A percentile compares a stretch with the other conserved stretches of the same genome.
Conservation (phyloP, 192 early-diverging fungal species). For the Rhizophagus clarus region DNA sequence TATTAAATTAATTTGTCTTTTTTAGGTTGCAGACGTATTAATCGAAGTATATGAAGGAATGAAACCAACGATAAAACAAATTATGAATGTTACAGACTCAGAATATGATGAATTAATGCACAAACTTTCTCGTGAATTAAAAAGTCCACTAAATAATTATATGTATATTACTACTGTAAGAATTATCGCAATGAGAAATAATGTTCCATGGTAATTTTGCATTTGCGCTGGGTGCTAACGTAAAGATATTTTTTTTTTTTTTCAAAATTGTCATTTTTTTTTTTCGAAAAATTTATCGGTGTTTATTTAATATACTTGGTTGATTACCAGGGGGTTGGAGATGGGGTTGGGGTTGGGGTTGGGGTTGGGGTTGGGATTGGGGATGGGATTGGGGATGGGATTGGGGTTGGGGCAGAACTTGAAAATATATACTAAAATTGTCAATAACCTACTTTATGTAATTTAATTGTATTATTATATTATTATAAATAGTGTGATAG, state of each 20-base stretch:
- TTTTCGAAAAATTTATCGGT: background rate
- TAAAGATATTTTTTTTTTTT: background rate
- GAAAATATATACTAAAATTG: no score
- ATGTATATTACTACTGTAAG: background rate
- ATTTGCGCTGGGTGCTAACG: background rate
- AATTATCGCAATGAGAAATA: background rate
- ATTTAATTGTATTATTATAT: no score
- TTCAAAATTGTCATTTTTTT: background rate
- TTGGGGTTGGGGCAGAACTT: no score
- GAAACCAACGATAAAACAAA: background rate
- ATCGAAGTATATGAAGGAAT: background rate
- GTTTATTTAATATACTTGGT: no score
- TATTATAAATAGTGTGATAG: no score
- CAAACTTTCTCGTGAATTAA: background rate
- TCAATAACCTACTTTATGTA: no score
- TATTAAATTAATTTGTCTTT: no score
- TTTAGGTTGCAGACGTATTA: background rate
- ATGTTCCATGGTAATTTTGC: no score
- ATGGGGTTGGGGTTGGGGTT: no score
- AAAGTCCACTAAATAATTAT: background rate
- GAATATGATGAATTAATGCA: background rate
- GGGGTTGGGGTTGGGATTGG: no score
- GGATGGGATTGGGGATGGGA: no score
- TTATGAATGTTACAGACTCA: background rate
- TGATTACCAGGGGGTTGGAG: no score